Conservation (phyloP, 148 eudicot species). For the Silene uniflora region DNA sequence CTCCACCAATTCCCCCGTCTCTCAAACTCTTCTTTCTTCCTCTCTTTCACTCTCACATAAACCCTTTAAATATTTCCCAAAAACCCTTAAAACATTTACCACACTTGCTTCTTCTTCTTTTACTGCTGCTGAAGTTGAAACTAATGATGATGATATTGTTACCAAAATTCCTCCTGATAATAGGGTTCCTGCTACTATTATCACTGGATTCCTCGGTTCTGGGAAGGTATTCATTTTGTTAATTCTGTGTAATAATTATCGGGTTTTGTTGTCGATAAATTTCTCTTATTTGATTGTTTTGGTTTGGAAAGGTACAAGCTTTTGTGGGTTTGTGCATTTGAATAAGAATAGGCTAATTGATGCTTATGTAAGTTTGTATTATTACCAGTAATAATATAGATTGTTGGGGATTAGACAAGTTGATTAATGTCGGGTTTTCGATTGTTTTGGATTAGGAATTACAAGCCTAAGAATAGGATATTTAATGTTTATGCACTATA, state of each 20-base stretch:
- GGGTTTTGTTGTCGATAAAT: no score
- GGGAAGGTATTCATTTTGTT: slow-evolving; percentile 53
- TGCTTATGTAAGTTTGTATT: not conserved
- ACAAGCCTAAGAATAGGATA: no score
- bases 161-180: slow-evolving; percentile 79
- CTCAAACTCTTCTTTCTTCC: not conserved
- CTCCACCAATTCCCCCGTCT: not conserved
- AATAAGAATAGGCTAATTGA: not conserved
- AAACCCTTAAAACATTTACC: slow-evolving; percentile 29
- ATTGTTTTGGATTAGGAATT: not conserved
- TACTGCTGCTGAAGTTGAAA: slow-evolving; percentile 29
- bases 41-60: slow-evolving; percentile 1
- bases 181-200: slow-evolving; percentile 92
- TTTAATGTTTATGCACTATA: no score
- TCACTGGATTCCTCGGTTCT: slow-evolving; percentile 92
- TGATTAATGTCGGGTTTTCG: not conserved
- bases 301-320: no score
- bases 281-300: no score
- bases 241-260: no score
- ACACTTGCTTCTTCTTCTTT: slow-evolving; percentile 36
- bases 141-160: slow-evolving; percentile 43
- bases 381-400: not conserved
- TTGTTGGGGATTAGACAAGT: not conserved
- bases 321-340: no score
- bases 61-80: slow-evolving; percentile 11